Percentiles rank a stretch among this genome's conserved stretches.
Evolutionary conservation across 257 asterid genomes (phyloP).

Genomic region (Fraxinus pennsylvanica): DNA sequence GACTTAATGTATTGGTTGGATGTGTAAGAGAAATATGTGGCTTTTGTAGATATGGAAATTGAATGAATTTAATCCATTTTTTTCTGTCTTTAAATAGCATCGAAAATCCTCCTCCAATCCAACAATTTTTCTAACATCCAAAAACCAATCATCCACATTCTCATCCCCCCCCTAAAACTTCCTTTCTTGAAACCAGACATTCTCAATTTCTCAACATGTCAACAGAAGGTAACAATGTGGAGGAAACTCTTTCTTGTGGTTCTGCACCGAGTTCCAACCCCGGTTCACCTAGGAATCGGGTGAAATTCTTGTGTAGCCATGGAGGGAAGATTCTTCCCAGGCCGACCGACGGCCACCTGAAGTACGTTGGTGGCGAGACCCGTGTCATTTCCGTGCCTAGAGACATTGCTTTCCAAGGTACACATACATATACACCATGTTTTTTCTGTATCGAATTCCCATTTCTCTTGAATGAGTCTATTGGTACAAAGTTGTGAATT

Average conservation of each 20-base stretch:
- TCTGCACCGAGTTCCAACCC: constrained; percentile 50
- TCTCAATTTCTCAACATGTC: constrained; percentile 33
- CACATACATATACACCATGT: not conserved
- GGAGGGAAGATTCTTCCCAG: constrained; percentile 88
- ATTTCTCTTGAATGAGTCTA: not conserved
- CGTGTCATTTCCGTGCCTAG: constrained; percentile 67
- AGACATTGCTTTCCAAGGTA: constrained; percentile 62
- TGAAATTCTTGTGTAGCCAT: constrained; percentile 80
- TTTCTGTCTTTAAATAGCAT: not conserved
- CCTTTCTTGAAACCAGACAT: constrained; percentile 7
- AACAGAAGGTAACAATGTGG: constrained; percentile 30
- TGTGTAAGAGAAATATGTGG: not conserved
- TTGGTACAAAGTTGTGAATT: not conserved
- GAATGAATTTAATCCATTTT: not conserved
- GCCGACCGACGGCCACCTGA: constrained; percentile 69
- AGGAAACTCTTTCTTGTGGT: constrained; percentile 22
- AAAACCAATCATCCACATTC: not conserved
- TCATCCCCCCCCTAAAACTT: not conserved
- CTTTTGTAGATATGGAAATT: not conserved
- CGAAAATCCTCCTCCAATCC: not conserved
- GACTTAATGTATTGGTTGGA: not conserved
- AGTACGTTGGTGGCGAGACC: constrained; percentile 91
- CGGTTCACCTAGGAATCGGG: constrained; percentile 49
- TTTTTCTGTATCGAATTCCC: not conserved
- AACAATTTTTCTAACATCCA: not conserved